Evolutionary conservation across 345 rosid genomes (phyloP), one percentile per base, ranked within the genome.

Genomic region (Clausena lansium): DNA sequence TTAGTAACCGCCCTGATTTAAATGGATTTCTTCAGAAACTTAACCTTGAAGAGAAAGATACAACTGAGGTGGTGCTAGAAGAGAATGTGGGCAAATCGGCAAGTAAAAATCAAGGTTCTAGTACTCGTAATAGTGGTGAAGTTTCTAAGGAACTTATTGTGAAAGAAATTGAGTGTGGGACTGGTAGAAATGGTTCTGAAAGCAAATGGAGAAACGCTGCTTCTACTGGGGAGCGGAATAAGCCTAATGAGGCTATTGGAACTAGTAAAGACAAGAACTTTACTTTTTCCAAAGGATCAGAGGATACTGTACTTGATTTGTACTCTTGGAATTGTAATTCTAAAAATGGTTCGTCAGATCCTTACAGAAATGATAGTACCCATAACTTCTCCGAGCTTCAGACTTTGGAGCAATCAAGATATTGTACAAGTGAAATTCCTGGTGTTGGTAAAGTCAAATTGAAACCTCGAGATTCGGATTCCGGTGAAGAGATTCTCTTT

Each of bases 131-230:
- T 67, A 78, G 82, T 69, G 79, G 84, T 59, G 97, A 89, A 63
- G 70, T 86, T 77, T 91, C 94, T 8, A 84, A 87, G 75, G 99
- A 95, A 83, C 94, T 94, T 54, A 87, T 95, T 82, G 93, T 95
- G 73, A 95, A 92, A 81, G 99, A 95, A 81, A 87, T 95, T 72
- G 94, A 91, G 75, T 93, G 87, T 67, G 92, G 97, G 70, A 84
- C 90, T 63, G 86, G 82, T 50, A 85, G 87, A 66, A 91, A 88
- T 74, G 93, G 91, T 14, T 83, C 88, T 77, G 95, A 90, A 39
- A 81, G 79, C 87, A 89, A 84, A 83, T 88, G 90, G 88, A 86
- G 82, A 79, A 86, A 81, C 66, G 78, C 86, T 81, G 84, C 78
- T 75, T 82, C 89, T 52, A 73, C 73, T 57, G 88, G 84, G 76